phyloP scores from a whole-genome alignment of 2,329 filamentous ascomycete genomes.

The Talaromyces marneffei region DNA sequence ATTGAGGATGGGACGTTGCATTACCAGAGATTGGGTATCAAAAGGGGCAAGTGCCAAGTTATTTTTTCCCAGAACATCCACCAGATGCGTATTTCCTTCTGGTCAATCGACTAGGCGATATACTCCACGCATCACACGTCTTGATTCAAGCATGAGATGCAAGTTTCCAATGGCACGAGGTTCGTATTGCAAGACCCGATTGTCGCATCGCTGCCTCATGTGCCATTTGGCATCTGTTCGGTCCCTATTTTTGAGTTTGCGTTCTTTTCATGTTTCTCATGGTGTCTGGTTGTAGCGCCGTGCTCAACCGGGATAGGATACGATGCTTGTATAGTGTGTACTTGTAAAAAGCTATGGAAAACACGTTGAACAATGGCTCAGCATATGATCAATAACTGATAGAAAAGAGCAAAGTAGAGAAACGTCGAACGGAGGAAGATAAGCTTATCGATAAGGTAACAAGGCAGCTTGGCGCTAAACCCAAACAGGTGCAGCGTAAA shows the following conservation, averaged over 20 bases:
- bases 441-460: conserved; percentile 4
- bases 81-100: not conserved
- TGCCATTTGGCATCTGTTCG: not conserved
- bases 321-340: not conserved
- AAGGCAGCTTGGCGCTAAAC: not conserved
- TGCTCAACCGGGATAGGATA: not conserved
- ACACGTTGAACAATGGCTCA: no score
- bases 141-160: not conserved
- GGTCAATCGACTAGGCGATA: not conserved
- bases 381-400: no score
- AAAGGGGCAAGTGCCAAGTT: conserved; percentile 48
- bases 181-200: not conserved
- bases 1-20: conserved; percentile 7
- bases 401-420: not conserved
- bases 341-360: no score
- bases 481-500: conserved; percentile 14
- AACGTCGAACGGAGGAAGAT: not conserved
- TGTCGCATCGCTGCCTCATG: not conserved
- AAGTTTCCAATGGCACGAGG: not conserved
- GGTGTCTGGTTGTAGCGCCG: not conserved
- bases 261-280: not conserved
- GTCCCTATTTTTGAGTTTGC: not conserved
- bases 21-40: conserved; percentile 41
- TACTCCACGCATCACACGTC: not conserved
- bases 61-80: not conserved